These are phyloP conservation scores for Cutaneotrichosporon mucoides DNA, from an alignment of 1,284 basidiomycete genomes.

Conservation along the genomic window DNA sequence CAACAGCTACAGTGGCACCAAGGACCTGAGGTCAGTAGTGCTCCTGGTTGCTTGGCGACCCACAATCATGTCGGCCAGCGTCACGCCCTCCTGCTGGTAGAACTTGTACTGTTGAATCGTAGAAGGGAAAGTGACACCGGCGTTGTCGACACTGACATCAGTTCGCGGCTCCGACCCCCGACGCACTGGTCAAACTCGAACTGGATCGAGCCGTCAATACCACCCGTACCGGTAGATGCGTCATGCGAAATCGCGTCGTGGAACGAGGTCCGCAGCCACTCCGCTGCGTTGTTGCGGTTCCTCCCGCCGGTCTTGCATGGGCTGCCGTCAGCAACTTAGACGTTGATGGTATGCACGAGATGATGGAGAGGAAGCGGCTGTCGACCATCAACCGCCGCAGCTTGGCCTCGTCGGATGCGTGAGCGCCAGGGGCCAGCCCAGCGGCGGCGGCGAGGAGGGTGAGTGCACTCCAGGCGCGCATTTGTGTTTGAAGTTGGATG, in stretches of 20 bases:
- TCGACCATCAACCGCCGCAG: slow-evolving; percentile 15
- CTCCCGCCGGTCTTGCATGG: slow-evolving; percentile 35
- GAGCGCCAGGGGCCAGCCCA: neutral
- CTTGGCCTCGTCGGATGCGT: slow-evolving; percentile 6
- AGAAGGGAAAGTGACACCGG: slow-evolving; percentile 9
- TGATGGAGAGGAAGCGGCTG: slow-evolving; percentile 9
- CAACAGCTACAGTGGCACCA: slow-evolving; percentile 18
- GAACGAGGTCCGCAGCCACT: slow-evolving; percentile 21
- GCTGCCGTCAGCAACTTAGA: no score
- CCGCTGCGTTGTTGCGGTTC: slow-evolving; percentile 14
- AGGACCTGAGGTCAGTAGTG: slow-evolving; percentile 7
- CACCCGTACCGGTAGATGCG: slow-evolving; percentile 15
- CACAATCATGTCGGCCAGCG: slow-evolving; percentile 16
- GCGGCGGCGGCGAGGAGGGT: neutral
- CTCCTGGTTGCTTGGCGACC: neutral
- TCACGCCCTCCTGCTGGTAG: slow-evolving; percentile 15
- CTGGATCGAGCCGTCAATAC: slow-evolving; percentile 20
- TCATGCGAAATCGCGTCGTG: slow-evolving; percentile 20
- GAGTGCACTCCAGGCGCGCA: neutral
- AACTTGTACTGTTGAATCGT: slow-evolving; percentile 14
- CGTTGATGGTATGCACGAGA: neutral
- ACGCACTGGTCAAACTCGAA: slow-evolving; percentile 17
- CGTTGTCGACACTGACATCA: slow-evolving; percentile 14
- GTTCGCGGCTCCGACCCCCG: no score
- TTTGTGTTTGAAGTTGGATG: neutral